Percentiles rank a stretch among this genome's conserved stretches.
Evolutionary conservation across 768 basidiomycete species (phyloP).

Genomic region (Ramaria sp.): DNA sequence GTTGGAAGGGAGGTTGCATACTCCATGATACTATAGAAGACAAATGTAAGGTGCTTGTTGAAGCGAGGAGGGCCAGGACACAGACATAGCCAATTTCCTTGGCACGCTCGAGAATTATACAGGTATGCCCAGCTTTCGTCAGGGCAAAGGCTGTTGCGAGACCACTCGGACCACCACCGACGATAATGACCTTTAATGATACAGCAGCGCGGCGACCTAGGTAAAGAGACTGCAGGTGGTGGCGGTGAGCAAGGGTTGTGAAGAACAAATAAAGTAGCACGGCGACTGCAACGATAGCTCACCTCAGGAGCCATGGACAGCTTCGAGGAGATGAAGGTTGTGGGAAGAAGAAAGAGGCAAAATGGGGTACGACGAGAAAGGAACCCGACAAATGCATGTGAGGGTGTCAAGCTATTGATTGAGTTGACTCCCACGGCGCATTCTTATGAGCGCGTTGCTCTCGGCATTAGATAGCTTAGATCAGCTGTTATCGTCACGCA

Average conservation of each 20-base stretch:
- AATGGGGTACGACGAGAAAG: background rate
- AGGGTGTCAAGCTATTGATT: background rate
- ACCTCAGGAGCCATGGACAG: background rate
- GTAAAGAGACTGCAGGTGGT: background rate
- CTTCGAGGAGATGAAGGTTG: background rate
- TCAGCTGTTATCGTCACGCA: no score
- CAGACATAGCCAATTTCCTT: constrained; percentile 31
- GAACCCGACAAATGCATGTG: background rate
- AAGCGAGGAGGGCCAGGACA: background rate
- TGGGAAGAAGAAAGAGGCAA: background rate
- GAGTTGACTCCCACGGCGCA: background rate
- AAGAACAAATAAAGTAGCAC: background rate
- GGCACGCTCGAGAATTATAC: constrained; percentile 44
- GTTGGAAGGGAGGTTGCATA: constrained; percentile 37
- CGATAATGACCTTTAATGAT: constrained; percentile 21
- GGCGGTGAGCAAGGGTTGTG: background rate
- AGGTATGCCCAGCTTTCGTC: constrained; percentile 46
- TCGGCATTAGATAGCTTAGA: background rate
- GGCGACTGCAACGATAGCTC: background rate
- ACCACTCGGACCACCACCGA: constrained; percentile 39
- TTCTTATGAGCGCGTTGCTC: background rate
- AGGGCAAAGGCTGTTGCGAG: constrained; percentile 46
- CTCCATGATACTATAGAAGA: background rate
- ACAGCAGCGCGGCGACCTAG: constrained; percentile 8
- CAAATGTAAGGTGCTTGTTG: background rate